phyloP scores from a whole-genome alignment of 192 early-diverging fungal species.

The Coemansia sp. region DNA sequence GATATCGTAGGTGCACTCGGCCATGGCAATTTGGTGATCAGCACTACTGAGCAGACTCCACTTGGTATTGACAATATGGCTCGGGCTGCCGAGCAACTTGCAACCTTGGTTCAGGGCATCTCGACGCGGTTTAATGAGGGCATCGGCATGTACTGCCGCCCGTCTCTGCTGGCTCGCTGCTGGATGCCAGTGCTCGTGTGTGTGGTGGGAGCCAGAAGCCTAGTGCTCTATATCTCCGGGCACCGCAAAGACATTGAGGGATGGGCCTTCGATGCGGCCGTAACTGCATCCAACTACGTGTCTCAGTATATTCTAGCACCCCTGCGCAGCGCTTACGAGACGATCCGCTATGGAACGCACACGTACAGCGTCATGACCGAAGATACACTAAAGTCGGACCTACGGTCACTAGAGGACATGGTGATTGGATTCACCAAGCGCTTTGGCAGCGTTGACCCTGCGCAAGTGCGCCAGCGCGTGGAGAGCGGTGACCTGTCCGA shows the following conservation, averaged over 20 bases:
- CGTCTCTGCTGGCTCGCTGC: constrained; percentile 56
- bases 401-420: constrained; percentile 88
- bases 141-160: constrained; percentile 39
- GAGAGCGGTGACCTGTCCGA: constrained; percentile 77
- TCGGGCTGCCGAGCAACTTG: constrained; percentile 2
- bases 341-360: constrained; percentile 78
- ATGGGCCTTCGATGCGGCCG: constrained; percentile 52
- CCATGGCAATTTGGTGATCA: neutral
- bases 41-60: neutral
- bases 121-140: constrained; percentile 14
- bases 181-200: constrained; percentile 64
- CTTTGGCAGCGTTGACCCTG: constrained; percentile 56
- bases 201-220: constrained; percentile 48
- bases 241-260: constrained; percentile 55
- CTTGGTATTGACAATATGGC: neutral
- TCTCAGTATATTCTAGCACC: constrained; percentile 80
- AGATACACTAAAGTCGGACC: constrained; percentile 72
- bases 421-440: constrained; percentile 73
- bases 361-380: constrained; percentile 73
- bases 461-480: constrained; percentile 56
- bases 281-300: constrained; percentile 64
- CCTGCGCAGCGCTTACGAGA: constrained; percentile 66
- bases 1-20: neutral
- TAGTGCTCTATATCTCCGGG: constrained; percentile 51
- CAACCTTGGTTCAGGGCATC: constrained; percentile 11